Base-by-base conservation (phyloP, 192 early-diverging fungal genomes). In the Chytriomyces confervae region DNA sequence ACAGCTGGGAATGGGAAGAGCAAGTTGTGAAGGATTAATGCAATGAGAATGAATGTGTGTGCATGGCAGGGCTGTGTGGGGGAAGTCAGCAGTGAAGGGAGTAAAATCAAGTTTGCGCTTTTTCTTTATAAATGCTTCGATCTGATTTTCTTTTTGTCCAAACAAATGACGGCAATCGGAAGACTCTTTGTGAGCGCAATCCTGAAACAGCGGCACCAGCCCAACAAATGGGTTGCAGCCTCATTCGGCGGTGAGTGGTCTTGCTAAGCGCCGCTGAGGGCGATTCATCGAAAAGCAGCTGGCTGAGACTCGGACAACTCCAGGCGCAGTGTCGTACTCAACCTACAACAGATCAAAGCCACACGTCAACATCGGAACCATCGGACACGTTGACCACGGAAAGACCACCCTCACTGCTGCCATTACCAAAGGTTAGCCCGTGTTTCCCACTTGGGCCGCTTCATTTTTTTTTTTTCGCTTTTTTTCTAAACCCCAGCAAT, bases 351-450 rank as follows among this genome's bases (percentile, higher is more conserved):
- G 96, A 68, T 77, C 79, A 24, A 99, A 99, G 91, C 97, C 96
- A 8, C 97, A 99, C 85, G 91, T 99, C 82, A 99, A 99, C 87
- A 95, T 99, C 78, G 96, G 96, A 75, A 98, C 96, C 49, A 98
- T 99, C 80, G 97, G 97, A 62, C 97, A 99, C 86, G 96, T 99
- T 76, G 96, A 99, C 83, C 96, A 98, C 91, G 96, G 96, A 70
- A 99, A 97, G 90, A 97, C 97, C 29, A 97, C 97, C 49, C 92
- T 98, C 80, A 97, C 97, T 20, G 97, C 97, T 50, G 97, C 97
- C 76, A 99, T 99, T 81, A 98, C 97, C 70, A 97, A 97, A 87
- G 85, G 82, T 86, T 43, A 3, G 60, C 46, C 29, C 23, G 11
- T 13, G 50, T 16, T 27, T 61, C 29, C 76, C 27, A 7, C 20